Base-by-base conservation (phyloP, 2,329 filamentous ascomycete species). In the Fusarium sp. region DNA sequence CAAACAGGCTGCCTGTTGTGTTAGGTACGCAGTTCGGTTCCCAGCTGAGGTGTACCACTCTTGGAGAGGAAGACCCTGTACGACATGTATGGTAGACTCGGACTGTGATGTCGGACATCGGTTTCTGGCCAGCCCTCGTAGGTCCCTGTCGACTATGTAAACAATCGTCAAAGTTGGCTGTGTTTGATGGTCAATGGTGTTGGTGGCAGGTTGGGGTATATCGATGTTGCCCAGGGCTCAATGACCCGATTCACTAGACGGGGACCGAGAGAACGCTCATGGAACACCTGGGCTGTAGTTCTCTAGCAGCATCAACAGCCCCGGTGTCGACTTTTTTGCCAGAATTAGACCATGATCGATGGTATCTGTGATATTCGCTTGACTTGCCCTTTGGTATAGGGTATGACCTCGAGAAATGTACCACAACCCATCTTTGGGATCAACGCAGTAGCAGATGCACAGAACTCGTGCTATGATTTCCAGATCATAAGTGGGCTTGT, bases 251-350 rank as follows among this genome's bases (percentile, higher is more conserved):
- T 6, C 16, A 10, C 6, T 11, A n/a, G 24, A 18, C 8, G 5
- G 10, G 39, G 2, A 52, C 18, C 5, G 31, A 10, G n/a, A 27
- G 14, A n/a, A n/a, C 9, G 7, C 14, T 5, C 22, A 27, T 4
- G 8, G 14, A 18, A 16, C 6, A 24, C 43, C 2, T 27, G 9
- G 10, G 2, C 13, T 48, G 8, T 27, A 27, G 20, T n/a, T n/a
- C n/a, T n/a, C n/a, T n/a, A 50, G 11, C 8, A 1, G 48, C 27
- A 7, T 52, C 2, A 6, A 31, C 6, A 6, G 6, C 3, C 18
- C 16, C 5, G 5, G 24, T 6, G 3, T 31, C 2, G 6, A 14
- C 18, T 5, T 20, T 2, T n/a, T n/a, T 2, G 6, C 3, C 5
- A 2, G 10, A 20, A 3, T 31, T 20, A 6, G 48, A 8, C 6